Evolutionary conservation across 1,139 yeast species (phyloP), one percentile per base, ranked within the genome.

Genomic region (Suhomyces coccinellae): DNA sequence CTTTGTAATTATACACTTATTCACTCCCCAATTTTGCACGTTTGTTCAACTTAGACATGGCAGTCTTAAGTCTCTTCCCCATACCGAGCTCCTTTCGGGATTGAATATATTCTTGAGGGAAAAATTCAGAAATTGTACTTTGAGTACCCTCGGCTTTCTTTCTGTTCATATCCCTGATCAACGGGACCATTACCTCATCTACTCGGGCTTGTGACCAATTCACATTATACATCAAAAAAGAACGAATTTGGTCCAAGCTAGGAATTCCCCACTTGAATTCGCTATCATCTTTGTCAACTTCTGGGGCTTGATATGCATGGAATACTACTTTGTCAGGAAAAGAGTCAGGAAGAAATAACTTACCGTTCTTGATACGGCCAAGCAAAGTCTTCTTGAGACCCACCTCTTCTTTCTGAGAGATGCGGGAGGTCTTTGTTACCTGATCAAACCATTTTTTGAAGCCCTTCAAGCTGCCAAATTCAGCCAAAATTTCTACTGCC

Each of bases 401-500:
- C 33, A 66, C 61, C 69, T 56, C 47, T 14, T 59, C 49, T 8
- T 52, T 42, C 32, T 45, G 46, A 16, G 52, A 45, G 12, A 48
- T 44, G 2, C 49, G 47, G 11, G 59, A 56, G 3, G 52, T 52
- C 38, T 52, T 48, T 3, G 67, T 57, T 31, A 65, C 58, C 9
- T 60, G 57, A 42, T 71, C 76, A 50, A 64, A 73, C 79, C 79
- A 76, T 13, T 49, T 24, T 47, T 72, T 73, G 46, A 74, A 71
- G 0, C 51, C 46, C 12, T 53, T 45, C 31, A 73, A 61, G 52
- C 59, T 53, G 0, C 80, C 83, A 65, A 93, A 95, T 54, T 91
- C 96, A 0, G 96, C 96, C 30, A 95, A 59, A n/a, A 95, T 80
- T 63, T 95, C 98, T 80, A 90, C 80, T 0, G 97, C 95, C 27